Percentiles rank a stretch among this genome's conserved stretches.
phyloP scores from a whole-genome alignment of 2,329 filamentous ascomycete genomes.

The Aaosphaeria arxii region DNA sequence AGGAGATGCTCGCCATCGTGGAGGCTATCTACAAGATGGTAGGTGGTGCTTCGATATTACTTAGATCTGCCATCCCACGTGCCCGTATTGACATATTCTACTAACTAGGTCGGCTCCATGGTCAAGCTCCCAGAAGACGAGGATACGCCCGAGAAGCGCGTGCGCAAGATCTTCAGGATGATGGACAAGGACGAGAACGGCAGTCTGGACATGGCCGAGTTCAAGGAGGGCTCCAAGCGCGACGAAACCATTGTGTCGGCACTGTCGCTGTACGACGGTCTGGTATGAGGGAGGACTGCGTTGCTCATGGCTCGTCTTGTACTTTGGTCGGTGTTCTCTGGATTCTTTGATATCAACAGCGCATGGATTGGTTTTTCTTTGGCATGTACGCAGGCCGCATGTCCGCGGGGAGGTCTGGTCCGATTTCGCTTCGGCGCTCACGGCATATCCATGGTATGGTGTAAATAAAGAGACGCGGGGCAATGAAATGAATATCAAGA shows the following conservation, averaged over 20 bases:
- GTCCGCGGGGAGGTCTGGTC: slow-evolving; percentile 19
- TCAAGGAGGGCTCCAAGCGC: slow-evolving; percentile 98
- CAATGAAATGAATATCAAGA: neutral
- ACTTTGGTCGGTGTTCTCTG: slow-evolving; percentile 28
- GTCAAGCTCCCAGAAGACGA: slow-evolving; percentile 98
- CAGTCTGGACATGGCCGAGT: slow-evolving; percentile 93
- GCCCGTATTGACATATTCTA: neutral
- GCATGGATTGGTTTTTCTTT: slow-evolving; percentile 32
- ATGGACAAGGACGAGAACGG: slow-evolving; percentile 99
- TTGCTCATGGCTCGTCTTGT: slow-evolving; percentile 14
- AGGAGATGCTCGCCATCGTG: slow-evolving; percentile 98
- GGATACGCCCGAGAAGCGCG: slow-evolving; percentile 97
- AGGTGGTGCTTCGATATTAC: neutral
- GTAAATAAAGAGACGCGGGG: slow-evolving; percentile 21
- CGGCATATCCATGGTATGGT: slow-evolving; percentile 25
- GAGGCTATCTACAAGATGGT: slow-evolving; percentile 99
- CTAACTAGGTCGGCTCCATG: slow-evolving; percentile 88
- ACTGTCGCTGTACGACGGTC: slow-evolving; percentile 89
- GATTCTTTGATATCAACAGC: slow-evolving; percentile 39
- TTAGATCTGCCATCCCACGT: neutral
- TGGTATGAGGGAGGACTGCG: slow-evolving; percentile 60
- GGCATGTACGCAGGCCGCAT: slow-evolving; percentile 25
- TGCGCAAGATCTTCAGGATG: slow-evolving; percentile 98
- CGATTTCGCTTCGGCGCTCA: slow-evolving; percentile 23
- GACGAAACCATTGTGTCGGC: slow-evolving; percentile 99